Evolutionary conservation across 331 rosid species (phyloP), one percentile per base, ranked within the genome.

Genomic region (Prunus yedoensis): DNA sequence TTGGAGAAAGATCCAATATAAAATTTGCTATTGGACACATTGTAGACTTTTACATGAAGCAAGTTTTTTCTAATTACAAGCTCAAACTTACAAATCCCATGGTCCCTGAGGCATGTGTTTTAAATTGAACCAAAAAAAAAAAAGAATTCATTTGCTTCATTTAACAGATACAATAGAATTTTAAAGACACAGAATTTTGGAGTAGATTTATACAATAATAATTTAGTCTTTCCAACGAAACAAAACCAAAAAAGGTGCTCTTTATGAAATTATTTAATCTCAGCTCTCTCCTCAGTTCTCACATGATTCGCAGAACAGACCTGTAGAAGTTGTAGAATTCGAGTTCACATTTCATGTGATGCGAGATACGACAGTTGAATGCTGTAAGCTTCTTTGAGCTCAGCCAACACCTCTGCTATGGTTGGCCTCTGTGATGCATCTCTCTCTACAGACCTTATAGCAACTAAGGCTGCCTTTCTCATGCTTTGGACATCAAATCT

Each of bases 401-500:
- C 89, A 17, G 90, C 88, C 77, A 94, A 83, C 5, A 94, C 94
- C 73, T 87, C 83, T 20, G 88, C 88, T 68, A 90, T 91, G 16
- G 82, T 70, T 46, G 98, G 97, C 66, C 98, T 94, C 54, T 85
- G 87, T 65, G 97, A 86, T 71, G 96, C 98, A 82, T 91, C 96
- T 68, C 97, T 89, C 71, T 89, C 97, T 57, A 87, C 96, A 21
- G 92, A 93, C 67, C 78, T 89, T 18, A 89, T 80, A 69, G 97
- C 97, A 81, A 91, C 79, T 9, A 51, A 30, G 11, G 96, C 87
- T 78, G 91, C 89, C 72, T 83, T 93, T 74, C 69, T 88, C 96
- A 93, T 91, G 86, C 98, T 93, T 54, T 82, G 84, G 5, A 75
- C 78, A 77, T 90, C 95, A 74, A 84, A 94, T 25, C 68, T 85